Evolutionary conservation across 2,329 filamentous ascomycete species (phyloP).

Genomic region (Fusarium sp.): DNA sequence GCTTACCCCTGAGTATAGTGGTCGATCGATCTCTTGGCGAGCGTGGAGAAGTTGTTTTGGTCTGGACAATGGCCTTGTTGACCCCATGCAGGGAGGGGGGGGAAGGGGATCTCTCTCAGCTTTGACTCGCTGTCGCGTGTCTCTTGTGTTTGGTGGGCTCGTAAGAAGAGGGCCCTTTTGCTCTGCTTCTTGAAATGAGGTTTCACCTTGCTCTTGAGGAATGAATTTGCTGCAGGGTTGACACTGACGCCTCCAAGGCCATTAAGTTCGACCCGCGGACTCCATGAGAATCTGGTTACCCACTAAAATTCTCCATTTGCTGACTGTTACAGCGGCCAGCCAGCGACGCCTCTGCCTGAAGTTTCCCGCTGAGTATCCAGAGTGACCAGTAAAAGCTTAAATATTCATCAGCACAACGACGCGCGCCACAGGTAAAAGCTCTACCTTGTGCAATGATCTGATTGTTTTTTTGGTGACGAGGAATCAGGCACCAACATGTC

Average conservation of each 20-base stretch:
- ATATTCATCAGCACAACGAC: background rate
- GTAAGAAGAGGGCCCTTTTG: background rate
- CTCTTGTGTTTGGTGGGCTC: background rate
- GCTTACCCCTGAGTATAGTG: constrained; percentile 23
- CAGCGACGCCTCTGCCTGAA: background rate
- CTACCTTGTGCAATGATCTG: background rate
- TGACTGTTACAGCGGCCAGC: background rate
- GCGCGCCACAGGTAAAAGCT: background rate
- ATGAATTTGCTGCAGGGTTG: constrained; percentile 11
- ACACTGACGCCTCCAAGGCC: background rate
- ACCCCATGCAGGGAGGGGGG: background rate
- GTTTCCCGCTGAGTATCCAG: background rate
- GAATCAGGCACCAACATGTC: background rate
- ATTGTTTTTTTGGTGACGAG: background rate
- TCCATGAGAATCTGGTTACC: background rate
- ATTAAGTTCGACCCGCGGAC: background rate
- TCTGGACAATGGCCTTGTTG: background rate
- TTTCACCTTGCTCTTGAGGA: background rate
- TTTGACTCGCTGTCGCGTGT: background rate
- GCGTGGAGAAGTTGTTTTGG: background rate
- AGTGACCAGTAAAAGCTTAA: background rate
- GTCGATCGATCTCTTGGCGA: constrained; percentile 28
- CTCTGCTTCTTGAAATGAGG: background rate
- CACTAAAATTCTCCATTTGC: background rate
- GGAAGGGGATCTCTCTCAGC: background rate